Conservation (phyloP, 2,329 filamentous ascomycete genomes). For the Colletotrichum brevisporum region DNA sequence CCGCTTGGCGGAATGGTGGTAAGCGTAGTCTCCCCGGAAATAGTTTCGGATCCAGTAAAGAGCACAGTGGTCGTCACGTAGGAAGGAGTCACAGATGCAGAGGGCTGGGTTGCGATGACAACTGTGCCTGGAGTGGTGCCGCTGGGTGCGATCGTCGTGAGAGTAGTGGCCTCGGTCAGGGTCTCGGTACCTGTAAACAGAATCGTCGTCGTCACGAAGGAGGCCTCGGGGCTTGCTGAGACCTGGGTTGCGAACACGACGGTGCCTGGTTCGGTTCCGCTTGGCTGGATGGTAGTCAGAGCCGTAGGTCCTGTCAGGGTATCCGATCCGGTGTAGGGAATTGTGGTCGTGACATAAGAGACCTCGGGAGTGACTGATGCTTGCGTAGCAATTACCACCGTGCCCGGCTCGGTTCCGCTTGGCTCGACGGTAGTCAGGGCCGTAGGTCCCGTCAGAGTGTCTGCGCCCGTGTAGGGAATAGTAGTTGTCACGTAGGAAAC, state of each 20-base stretch:
- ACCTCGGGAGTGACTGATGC: not conserved
- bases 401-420: not conserved
- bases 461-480: not conserved
- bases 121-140: constrained; percentile 33
- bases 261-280: constrained; percentile 1
- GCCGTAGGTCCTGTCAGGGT: not conserved
- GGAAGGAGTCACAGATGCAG: not conserved
- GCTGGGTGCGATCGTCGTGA: constrained; percentile 22
- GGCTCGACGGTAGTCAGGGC: not conserved
- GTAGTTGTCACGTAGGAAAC: constrained; percentile 8
- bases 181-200: constrained; percentile 1
- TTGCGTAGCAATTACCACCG: not conserved
- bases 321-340: not conserved
- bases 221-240: not conserved
- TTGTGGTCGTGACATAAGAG: not conserved
- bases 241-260: constrained; percentile 7
- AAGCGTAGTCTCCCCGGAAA: not conserved
- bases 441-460: not conserved
- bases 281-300: constrained; percentile 3
- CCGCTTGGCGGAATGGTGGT: constrained; percentile 23
- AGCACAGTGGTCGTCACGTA: constrained; percentile 13
- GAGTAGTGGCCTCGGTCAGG: not conserved
- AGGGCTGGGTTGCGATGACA: constrained; percentile 5
- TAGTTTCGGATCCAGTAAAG: constrained; percentile 2
- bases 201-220: constrained; percentile 8